Base-by-base conservation (phyloP, 2,329 filamentous ascomycete species). In the Stemphylium lycopersici region DNA sequence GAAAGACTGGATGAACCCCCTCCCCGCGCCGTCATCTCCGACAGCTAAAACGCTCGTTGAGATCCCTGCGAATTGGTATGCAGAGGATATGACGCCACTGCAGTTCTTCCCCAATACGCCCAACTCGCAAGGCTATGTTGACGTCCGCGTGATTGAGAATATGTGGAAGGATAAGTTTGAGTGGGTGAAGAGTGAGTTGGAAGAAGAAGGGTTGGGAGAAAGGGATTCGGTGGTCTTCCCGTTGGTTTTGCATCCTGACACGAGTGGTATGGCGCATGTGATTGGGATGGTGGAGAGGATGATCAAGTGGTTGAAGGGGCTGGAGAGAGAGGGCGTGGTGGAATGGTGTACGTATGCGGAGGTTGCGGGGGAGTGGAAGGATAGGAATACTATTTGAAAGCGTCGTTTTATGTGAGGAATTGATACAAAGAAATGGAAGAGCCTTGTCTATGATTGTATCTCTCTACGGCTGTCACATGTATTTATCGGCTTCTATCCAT, bases 81-180 rank as follows among this genome's bases (percentile, higher is more conserved):
- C 73, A 46, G 80, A 83, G 62, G 81, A 83, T 56, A 81, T 79
- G 76, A 81, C 79, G 43, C 80, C 79, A 0, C 55, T 82, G 55
- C 78, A 80, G 40, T 81, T 76, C 59, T 78, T 71, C 49, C 79
- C 79, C 6, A 74, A 80, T 46, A 73, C 72, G 10, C 63, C 76
- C 1, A 86, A 86, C 55, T 82, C 79, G 2, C 80, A 82, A 38
- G 84, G 85, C 1, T 87, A 85, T 63, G 83, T 86, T 0, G 81
- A 83, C 48, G 79, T 81, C 4, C 76, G 80, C 8, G 77, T 82
- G 1, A 79, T 87, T 24, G 84, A 87, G 74, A 77, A 81, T 55
- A 82, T 87, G 76, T 87, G 85, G 85, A 81, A 77, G 61, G 84
- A 86, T 61, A 78, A 82, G 11, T 85, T 87, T 61, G 76, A 81